Evolutionary conservation across 345 rosid species (phyloP).

Genomic region (Camelina neglecta): DNA sequence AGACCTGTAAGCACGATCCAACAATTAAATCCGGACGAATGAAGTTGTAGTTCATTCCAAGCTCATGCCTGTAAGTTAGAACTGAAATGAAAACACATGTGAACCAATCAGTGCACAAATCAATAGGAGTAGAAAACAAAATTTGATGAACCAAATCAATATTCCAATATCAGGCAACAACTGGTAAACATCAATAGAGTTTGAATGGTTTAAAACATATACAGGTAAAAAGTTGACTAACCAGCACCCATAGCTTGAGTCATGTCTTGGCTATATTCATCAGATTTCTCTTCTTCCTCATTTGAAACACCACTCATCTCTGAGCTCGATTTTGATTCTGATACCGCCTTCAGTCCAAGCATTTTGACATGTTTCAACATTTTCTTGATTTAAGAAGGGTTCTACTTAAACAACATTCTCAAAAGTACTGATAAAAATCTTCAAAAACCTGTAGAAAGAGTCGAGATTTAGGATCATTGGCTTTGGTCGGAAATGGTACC

Average conservation of each 20-base stretch:
- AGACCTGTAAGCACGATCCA: conserved; percentile 97
- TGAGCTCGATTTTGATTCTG: conserved; percentile 65
- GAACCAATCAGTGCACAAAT: neutral
- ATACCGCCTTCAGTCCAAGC: conserved; percentile 55
- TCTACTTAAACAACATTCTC: conserved; percentile 2
- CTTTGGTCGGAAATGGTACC: conserved; percentile 45
- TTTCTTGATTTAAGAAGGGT: too few relatives aligned
- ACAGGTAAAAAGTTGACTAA: conserved; percentile 33
- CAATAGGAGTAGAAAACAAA: neutral
- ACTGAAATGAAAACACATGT: conserved; percentile 55
- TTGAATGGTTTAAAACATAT: neutral
- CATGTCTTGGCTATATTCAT: conserved; percentile 79
- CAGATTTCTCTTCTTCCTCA: conserved; percentile 67
- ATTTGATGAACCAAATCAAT: neutral
- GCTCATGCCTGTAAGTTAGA: conserved; percentile 89
- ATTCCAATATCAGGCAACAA: conserved; percentile 28
- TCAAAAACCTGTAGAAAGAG: conserved; percentile 60
- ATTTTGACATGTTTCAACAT: conserved; percentile 14
- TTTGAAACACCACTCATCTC: conserved; percentile 56
- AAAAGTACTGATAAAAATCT: neutral
- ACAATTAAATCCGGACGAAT: conserved; percentile 85
- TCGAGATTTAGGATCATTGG: conserved; percentile 41
- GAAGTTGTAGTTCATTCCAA: conserved; percentile 93
- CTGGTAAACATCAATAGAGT: neutral
- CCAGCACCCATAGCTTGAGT: conserved; percentile 99